Percentiles rank a stretch among this genome's conserved stretches.
Conservation (phyloP, 305 asterid genomes). For the Stenogyne calaminthoides region DNA sequence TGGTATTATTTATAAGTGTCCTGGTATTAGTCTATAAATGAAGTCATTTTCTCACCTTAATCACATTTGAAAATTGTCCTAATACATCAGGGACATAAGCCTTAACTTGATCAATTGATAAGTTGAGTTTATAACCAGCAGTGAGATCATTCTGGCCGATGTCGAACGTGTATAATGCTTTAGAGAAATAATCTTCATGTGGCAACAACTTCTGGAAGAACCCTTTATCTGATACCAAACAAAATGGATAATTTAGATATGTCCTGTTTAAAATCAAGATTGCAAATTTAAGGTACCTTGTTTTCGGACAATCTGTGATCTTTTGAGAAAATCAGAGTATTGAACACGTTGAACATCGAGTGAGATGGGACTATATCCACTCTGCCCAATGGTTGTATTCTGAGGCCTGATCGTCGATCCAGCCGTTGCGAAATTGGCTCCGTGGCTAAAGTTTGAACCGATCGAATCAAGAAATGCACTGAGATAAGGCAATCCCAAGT, state of each 20-base stretch:
- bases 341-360: constrained; percentile 57
- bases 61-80: constrained; percentile 43
- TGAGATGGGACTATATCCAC: constrained; percentile 75
- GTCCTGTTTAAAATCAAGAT: not conserved
- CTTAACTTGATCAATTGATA: constrained; percentile 60
- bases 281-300: constrained; percentile 37
- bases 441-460: constrained; percentile 75
- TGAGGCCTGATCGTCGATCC: constrained; percentile 78
- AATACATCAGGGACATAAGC: constrained; percentile 71
- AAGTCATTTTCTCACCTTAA: constrained; percentile 45
- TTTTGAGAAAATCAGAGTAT: constrained; percentile 48
- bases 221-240: constrained; percentile 33
- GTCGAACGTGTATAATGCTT: constrained; percentile 68
- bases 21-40: not conserved
- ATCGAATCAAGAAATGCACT: constrained; percentile 71
- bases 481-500: constrained; percentile 53
- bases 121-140: constrained; percentile 65
- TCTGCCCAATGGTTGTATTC: constrained; percentile 63
- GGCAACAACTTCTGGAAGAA: constrained; percentile 48
- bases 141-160: constrained; percentile 83
- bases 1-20: too few relatives aligned
- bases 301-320: constrained; percentile 53
- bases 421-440: constrained; percentile 85
- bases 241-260: not conserved
- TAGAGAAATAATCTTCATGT: constrained; percentile 37